A percentile compares a stretch with the other conserved stretches of the same genome.
These are phyloP conservation scores for Agrostemma githago DNA, from an alignment of 148 eudicot species.

Conservation along the genomic window DNA sequence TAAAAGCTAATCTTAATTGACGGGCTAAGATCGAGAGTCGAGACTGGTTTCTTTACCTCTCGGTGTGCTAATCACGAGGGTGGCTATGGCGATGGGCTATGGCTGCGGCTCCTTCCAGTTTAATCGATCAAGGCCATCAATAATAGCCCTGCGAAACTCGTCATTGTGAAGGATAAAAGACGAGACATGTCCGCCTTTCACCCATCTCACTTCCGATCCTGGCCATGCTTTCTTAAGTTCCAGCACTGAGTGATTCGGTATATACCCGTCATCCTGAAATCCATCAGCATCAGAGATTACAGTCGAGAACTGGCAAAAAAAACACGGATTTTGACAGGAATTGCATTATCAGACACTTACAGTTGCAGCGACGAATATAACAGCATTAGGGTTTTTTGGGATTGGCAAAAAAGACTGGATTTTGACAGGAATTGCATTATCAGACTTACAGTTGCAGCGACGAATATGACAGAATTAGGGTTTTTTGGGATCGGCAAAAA, in stretches of 20 bases:
- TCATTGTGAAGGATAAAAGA: constrained; percentile 85
- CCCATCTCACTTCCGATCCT: constrained; percentile 99
- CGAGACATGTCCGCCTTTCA: constrained; percentile 89
- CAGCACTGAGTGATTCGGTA: constrained; percentile 89
- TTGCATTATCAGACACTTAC: too few relatives aligned
- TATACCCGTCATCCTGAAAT: constrained; percentile 92
- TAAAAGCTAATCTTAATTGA: background rate
- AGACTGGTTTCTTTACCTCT: background rate
- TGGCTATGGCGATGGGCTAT: constrained; percentile 4
- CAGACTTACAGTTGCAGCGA: too few relatives aligned
- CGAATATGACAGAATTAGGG: too few relatives aligned
- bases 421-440: too few relatives aligned
- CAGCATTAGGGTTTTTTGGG: too few relatives aligned
- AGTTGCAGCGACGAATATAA: too few relatives aligned
- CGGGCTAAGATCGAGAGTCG: constrained; percentile 9
- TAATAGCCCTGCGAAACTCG: constrained; percentile 75
- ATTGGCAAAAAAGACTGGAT: too few relatives aligned
- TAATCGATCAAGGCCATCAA: constrained; percentile 78
- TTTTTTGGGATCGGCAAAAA: too few relatives aligned
- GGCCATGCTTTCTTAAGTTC: constrained; percentile 99
- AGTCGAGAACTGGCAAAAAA: background rate
- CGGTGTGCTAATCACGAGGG: constrained; percentile 23
- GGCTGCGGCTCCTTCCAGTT: constrained; percentile 50
- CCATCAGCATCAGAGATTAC: background rate
- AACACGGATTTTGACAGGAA: too few relatives aligned